Evolutionary conservation across 1,139 yeast genomes (phyloP).

Genomic region (Taiozyma sp.): DNA sequence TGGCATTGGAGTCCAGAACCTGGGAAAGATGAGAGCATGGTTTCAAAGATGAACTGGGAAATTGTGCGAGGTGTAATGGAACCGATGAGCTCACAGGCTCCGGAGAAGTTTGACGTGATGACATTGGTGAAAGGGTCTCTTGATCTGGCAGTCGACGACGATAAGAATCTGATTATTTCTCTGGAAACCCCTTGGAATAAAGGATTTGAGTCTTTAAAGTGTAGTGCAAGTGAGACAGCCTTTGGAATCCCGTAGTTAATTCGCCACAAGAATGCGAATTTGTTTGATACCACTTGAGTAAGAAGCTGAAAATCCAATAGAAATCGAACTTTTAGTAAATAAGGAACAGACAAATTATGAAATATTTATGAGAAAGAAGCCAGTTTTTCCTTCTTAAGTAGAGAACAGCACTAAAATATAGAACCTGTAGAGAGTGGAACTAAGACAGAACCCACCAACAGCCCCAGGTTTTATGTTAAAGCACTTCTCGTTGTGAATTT

Average conservation of each 20-base stretch:
- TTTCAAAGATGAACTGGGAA: conserved; percentile 23
- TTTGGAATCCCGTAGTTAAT: not conserved
- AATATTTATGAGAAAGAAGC: too few relatives aligned
- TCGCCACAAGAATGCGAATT: not conserved
- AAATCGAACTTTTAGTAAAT: not conserved
- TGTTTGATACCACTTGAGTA: not conserved
- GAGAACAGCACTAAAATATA: not conserved
- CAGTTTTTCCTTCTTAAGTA: not conserved
- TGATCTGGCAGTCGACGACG: not conserved
- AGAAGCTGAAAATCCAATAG: not conserved
- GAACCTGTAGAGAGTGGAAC: too few relatives aligned
- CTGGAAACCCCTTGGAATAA: not conserved
- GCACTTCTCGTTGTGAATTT: too few relatives aligned
- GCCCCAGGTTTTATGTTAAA: too few relatives aligned
- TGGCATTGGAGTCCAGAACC: conserved; percentile 49
- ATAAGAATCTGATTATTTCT: not conserved
- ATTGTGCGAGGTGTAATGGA: not conserved
- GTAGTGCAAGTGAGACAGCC: not conserved
- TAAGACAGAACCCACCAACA: too few relatives aligned
- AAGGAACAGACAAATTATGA: not conserved
- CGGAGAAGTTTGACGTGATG: conserved; percentile 3
- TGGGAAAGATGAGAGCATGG: conserved; percentile 52
- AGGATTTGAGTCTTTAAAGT: not conserved
- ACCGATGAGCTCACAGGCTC: not conserved
- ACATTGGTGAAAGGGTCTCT: not conserved